Evolutionary conservation across 2,329 filamentous ascomycete species (phyloP).

Genomic region (Fusarium coffeatum): DNA sequence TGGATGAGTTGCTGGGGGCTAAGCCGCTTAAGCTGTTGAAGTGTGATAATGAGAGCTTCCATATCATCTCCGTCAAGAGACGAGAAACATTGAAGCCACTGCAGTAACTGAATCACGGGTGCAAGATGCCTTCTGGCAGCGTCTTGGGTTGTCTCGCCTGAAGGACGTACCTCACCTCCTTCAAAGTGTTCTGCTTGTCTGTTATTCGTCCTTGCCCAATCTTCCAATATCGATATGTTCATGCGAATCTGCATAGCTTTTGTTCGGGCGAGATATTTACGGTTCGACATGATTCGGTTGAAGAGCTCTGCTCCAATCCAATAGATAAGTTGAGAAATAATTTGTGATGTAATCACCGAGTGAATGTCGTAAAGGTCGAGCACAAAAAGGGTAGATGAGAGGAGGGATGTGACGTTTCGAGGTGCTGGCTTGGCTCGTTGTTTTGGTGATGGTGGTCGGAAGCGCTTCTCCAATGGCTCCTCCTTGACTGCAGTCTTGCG

Average conservation of each 20-base stretch:
- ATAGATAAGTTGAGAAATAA: constrained; percentile 91
- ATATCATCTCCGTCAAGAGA: constrained; percentile 87
- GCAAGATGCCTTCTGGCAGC: constrained; percentile 85
- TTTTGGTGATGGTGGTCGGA: constrained; percentile 92
- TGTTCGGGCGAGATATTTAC: constrained; percentile 92
- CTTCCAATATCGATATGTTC: constrained; percentile 95
- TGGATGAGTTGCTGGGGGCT: constrained; percentile 91
- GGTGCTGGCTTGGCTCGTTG: constrained; percentile 91
- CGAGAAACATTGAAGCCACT: constrained; percentile 98
- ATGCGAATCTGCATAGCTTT: constrained; percentile 99
- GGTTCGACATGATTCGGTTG: constrained; percentile 96
- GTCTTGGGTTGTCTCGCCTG: constrained; percentile 88
- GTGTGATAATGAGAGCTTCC: constrained; percentile 86
- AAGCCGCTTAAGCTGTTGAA: constrained; percentile 87
- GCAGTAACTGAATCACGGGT: constrained; percentile 90
- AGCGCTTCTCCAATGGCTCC: constrained; percentile 89
- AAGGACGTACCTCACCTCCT: constrained; percentile 85
- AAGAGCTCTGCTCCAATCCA: constrained; percentile 97
- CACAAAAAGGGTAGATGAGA: constrained; percentile 96
- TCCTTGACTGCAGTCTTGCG: constrained; percentile 90
- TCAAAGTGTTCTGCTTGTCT: constrained; percentile 96
- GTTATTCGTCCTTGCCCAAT: constrained; percentile 95
- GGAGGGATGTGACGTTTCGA: constrained; percentile 92
- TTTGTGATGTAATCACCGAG: constrained; percentile 93
- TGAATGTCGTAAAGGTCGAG: constrained; percentile 99